Evolutionary conservation across 1,139 yeast species (phyloP).

Genomic region (Wickerhamiella infanticola): DNA sequence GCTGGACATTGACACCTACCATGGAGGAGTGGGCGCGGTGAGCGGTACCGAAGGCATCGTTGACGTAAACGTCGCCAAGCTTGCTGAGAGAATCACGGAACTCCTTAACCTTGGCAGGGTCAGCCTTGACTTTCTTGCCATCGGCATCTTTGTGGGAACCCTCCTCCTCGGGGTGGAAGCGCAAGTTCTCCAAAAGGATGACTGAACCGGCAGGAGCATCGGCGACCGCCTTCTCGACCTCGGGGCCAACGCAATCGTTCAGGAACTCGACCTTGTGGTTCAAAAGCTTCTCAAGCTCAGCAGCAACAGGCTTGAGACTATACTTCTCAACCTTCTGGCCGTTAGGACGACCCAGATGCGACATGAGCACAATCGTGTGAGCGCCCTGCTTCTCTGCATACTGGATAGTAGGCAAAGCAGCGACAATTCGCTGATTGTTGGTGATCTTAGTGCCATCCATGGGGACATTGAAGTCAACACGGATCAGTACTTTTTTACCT

Average conservation of each 20-base stretch:
- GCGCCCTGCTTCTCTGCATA: slow-evolving; percentile 81
- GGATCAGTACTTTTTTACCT: slow-evolving; percentile 86
- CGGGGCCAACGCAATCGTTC: slow-evolving; percentile 74
- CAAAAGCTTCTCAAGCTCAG: slow-evolving; percentile 64
- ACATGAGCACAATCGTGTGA: slow-evolving; percentile 76
- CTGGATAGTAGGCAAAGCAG: slow-evolving; percentile 92
- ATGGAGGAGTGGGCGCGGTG: slow-evolving; percentile 98
- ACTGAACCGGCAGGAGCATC: slow-evolving; percentile 55
- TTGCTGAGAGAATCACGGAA: slow-evolving; percentile 80
- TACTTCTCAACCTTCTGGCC: slow-evolving; percentile 72
- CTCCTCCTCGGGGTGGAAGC: slow-evolving; percentile 94
- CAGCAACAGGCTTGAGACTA: slow-evolving; percentile 84
- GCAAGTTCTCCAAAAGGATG: slow-evolving; percentile 81
- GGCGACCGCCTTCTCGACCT: slow-evolving; percentile 65
- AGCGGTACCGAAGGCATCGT: slow-evolving; percentile 97
- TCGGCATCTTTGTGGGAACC: slow-evolving; percentile 86
- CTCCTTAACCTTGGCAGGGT: slow-evolving; percentile 59
- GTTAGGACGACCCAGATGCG: slow-evolving; percentile 96
- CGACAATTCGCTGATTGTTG: slow-evolving; percentile 96
- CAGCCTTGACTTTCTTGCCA: slow-evolving; percentile 84
- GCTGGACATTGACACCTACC: slow-evolving; percentile 88
- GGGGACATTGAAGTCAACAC: slow-evolving; percentile 95
- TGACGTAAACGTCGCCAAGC: slow-evolving; percentile 87
- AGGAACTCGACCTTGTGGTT: slow-evolving; percentile 60
- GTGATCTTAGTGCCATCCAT: slow-evolving; percentile 90